Base-by-base conservation (phyloP, 768 basidiomycete species). In the Brasilioporus rufonigricans region DNA sequence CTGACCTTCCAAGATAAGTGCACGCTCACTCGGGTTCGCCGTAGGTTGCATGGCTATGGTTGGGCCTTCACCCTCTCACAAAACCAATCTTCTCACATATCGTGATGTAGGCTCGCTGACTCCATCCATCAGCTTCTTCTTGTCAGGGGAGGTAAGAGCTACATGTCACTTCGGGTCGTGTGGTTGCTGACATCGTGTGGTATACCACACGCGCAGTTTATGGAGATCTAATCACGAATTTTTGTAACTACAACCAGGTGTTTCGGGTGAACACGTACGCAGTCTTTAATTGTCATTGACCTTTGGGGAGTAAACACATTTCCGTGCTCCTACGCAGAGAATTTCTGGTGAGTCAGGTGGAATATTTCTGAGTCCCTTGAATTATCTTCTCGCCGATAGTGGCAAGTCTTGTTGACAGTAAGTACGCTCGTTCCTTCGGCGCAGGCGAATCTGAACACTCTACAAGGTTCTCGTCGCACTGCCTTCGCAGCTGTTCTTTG, bases 21-120 rank as follows among this genome's bases (percentile, higher is more conserved):
- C 31, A 9, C 41, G 6, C 29, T 52, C 12, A 59, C 26, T 36
- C 26, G n/a, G 19, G 19, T 23, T 36, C 11, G 5, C 5, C 24
- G n/a, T 38, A 63, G 61, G 62, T 63, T 27, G 14, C 26, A 43
- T 63, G 58, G 62, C 39, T 63, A 14, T 63, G 61, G 61, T 64
- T 10, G 19, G 50, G 4, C 12, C 12, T 11, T 18, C 40, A 16
- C 36, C 12, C 2, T 46, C 31, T 44, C 43, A 32, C 19, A 23
- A 41, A 39, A 41, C 1, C 31, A 11, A 36, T 9, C 19, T 26
- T 26, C 43, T 64, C 39, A 62, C n/a, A 4, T 6, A 29, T 43
- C 19, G 16, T 16, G 39, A 21, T 13, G 6, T n/a, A 63, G 61
- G 61, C 39, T 64, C 11, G 27, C 38, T 35, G 62, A 64, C 27